These are phyloP conservation scores for Penicillium sclerotigenum DNA, from an alignment of 2,329 filamentous ascomycete genomes.

Conservation along the genomic window DNA sequence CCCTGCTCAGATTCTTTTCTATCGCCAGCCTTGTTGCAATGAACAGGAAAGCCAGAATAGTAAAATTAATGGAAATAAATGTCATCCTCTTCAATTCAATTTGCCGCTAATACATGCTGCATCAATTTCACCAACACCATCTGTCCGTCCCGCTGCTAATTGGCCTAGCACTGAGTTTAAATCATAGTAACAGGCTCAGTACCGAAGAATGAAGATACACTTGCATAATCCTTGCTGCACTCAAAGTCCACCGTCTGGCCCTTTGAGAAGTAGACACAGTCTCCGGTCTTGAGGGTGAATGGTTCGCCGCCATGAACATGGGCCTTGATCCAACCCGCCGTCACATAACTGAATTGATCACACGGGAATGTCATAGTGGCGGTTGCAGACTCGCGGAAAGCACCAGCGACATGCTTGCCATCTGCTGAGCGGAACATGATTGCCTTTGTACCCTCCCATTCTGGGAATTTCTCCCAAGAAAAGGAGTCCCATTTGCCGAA, in stretches of 20 bases:
- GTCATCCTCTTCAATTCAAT: neutral
- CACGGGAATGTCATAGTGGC: neutral
- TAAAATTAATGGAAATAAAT: neutral
- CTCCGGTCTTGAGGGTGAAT: neutral
- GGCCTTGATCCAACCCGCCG: neutral
- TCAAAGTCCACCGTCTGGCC: neutral
- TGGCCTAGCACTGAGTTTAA: neutral
- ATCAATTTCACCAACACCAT: neutral
- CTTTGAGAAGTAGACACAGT: neutral
- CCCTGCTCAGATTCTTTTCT: no score
- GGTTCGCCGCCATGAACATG: neutral
- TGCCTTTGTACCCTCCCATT: neutral
- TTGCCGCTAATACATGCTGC: neutral
- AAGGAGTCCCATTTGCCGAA: neutral
- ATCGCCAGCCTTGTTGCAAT: no score
- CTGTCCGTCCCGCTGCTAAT: neutral
- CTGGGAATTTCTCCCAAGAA: neutral
- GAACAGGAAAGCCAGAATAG: neutral
- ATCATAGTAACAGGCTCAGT: neutral
- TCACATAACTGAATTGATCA: neutral
- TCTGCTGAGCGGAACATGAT: neutral
- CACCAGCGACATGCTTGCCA: neutral
- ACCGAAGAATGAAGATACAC: neutral
- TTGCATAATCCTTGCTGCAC: neutral
- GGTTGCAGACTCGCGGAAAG: neutral